These are phyloP conservation scores for Beauveria scarabaeidicola DNA, from an alignment of 2,329 filamentous ascomycete species.

Conservation along the genomic window DNA sequence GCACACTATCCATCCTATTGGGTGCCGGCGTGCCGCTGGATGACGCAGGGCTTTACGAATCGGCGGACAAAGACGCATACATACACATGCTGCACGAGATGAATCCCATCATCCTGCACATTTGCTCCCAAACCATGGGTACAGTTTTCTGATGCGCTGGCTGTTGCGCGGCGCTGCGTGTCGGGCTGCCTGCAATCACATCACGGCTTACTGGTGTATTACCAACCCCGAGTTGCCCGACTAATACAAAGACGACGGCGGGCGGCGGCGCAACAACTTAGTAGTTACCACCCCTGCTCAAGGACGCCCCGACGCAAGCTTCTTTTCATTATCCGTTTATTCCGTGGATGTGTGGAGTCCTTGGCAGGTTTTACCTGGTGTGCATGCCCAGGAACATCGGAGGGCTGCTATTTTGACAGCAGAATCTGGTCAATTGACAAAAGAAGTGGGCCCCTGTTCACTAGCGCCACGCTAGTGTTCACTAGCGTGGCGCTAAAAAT, in stretches of 20 bases:
- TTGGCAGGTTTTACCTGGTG: background rate
- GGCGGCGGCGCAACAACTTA: background rate
- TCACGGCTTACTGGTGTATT: background rate
- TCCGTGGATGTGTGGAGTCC: background rate
- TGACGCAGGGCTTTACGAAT: background rate
- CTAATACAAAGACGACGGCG: background rate
- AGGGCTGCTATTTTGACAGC: too few species aligned
- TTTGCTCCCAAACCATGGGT: background rate
- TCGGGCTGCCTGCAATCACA: slow-evolving; percentile 5
- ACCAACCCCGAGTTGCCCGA: background rate
- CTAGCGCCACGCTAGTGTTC: too few species aligned
- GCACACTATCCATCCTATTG: slow-evolving; percentile 1
- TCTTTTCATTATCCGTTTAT: background rate
- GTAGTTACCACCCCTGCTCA: background rate
- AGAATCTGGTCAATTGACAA: too few species aligned
- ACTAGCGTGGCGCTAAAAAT: too few species aligned
- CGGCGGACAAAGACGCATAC: background rate
- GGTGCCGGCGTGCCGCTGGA: background rate
- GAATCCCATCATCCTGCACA: background rate
- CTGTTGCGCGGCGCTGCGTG: background rate
- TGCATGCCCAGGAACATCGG: background rate
- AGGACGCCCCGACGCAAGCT: background rate
- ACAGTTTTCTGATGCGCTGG: background rate
- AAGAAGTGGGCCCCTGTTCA: too few species aligned
- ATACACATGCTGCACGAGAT: background rate